A percentile compares a stretch with the other conserved stretches of the same genome.
Evolutionary conservation across 192 early-diverging fungal genomes (phyloP).

Genomic region (Pilaira anomala): DNA sequence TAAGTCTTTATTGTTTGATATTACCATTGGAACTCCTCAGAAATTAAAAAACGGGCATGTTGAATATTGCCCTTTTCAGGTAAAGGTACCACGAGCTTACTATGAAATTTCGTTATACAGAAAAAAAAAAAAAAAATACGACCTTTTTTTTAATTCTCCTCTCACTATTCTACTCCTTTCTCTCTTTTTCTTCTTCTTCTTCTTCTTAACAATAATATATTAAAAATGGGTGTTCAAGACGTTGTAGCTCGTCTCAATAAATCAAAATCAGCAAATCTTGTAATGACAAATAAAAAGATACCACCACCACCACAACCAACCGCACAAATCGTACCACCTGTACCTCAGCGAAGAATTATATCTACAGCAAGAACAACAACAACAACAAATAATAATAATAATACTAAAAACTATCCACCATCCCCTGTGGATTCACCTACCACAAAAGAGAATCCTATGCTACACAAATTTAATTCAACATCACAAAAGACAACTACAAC

Average conservation of each 20-base stretch:
- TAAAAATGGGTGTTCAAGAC: constrained; percentile 30
- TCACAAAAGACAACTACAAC: background rate
- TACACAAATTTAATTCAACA: background rate
- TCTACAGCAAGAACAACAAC: too few relatives aligned
- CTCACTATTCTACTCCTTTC: background rate
- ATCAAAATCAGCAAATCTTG: background rate
- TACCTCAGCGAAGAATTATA: background rate
- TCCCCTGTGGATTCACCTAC: background rate
- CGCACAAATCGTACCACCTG: background rate
- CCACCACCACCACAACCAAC: background rate
- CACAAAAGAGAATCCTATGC: background rate
- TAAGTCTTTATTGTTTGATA: background rate
- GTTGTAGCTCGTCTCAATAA: constrained; percentile 26
- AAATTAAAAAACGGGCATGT: background rate
- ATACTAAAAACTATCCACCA: constrained; percentile 1
- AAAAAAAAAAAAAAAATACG: background rate
- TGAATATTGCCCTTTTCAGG: background rate
- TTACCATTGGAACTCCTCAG: too few relatives aligned
- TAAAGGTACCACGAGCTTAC: background rate
- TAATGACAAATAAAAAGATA: constrained; percentile 3
- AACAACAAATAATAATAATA: too few relatives aligned
- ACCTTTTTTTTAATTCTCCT: background rate
- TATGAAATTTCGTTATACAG: background rate
- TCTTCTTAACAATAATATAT: constrained; percentile 9
- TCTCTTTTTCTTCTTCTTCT: background rate